Conservation (phyloP, 2,329 filamentous ascomycete genomes). For the Cytospora mali region DNA sequence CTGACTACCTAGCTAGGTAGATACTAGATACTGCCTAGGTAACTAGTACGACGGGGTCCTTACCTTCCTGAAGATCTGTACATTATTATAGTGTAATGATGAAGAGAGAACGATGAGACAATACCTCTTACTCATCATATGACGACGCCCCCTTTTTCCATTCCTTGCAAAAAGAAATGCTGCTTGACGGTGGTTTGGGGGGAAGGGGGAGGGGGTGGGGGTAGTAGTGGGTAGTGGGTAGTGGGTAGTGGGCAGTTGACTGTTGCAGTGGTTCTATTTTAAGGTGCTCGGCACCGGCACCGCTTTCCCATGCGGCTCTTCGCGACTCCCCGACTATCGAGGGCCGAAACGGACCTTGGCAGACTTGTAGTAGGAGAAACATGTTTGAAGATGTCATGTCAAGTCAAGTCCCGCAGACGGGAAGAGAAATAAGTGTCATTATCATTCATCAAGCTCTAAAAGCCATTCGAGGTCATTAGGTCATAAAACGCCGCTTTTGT, state of each 20-base stretch:
- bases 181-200: background rate
- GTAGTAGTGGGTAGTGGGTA: too few relatives aligned
- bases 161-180: background rate
- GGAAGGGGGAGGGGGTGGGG: background rate
- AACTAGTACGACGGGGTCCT: too few relatives aligned
- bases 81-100: background rate
- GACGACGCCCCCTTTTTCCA: background rate
- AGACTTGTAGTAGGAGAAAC: too few relatives aligned
- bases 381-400: background rate
- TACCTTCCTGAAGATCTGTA: too few relatives aligned
- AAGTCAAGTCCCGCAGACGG: background rate
- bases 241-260: too few relatives aligned
- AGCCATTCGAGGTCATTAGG: conserved; percentile 22
- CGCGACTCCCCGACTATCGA: too few relatives aligned
- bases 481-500: conserved; percentile 21
- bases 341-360: too few relatives aligned
- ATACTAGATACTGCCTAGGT: too few relatives aligned
- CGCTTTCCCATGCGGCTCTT: too few relatives aligned
- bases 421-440: background rate
- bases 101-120: background rate
- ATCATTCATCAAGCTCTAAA: conserved; percentile 24
- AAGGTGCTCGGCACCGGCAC: too few relatives aligned
- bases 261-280: too few relatives aligned
- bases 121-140: background rate
- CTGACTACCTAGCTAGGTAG: background rate